These are phyloP conservation scores for Vaccinium macrocarpon DNA, from an alignment of 148 eudicot species.

Conservation along the genomic window DNA sequence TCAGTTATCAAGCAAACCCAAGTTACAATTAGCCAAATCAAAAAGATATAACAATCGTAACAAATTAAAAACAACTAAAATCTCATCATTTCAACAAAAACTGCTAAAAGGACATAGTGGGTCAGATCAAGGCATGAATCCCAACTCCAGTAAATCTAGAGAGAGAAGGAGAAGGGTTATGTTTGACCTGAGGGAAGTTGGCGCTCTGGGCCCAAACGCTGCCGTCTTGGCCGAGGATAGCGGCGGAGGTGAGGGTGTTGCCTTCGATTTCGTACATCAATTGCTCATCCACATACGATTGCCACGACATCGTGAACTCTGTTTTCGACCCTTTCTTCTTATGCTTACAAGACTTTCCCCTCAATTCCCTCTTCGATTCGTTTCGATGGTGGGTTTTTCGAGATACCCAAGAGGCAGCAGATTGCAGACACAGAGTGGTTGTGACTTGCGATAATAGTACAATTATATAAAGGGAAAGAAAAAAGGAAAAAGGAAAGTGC, in stretches of 20 bases:
- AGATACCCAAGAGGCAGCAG: too few species aligned
- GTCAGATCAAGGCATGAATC: background rate
- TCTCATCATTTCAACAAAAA: too few species aligned
- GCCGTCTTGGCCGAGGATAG: conserved; percentile 11
- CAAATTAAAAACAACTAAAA: background rate
- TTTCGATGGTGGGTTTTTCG: background rate
- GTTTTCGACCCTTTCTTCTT: background rate
- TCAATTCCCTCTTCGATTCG: background rate
- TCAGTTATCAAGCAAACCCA: background rate
- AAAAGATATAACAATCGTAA: background rate
- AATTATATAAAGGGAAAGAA: too few species aligned
- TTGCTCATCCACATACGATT: conserved; percentile 11
- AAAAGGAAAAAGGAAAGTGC: too few species aligned
- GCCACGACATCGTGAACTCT: conserved; percentile 5
- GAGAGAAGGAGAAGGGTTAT: background rate
- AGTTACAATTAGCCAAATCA: background rate
- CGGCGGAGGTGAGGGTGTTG: background rate
- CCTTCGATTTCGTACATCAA: conserved; percentile 15
- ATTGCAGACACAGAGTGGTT: too few species aligned
- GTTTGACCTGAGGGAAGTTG: conserved; percentile 1
- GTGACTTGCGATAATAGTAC: too few species aligned
- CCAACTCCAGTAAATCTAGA: background rate
- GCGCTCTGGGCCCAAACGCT: conserved; percentile 10
- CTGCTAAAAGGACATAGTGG: background rate
- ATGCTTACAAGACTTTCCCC: background rate